phyloP scores from a whole-genome alignment of 2,329 filamentous ascomycete genomes.

The Lachnellula cervina region DNA sequence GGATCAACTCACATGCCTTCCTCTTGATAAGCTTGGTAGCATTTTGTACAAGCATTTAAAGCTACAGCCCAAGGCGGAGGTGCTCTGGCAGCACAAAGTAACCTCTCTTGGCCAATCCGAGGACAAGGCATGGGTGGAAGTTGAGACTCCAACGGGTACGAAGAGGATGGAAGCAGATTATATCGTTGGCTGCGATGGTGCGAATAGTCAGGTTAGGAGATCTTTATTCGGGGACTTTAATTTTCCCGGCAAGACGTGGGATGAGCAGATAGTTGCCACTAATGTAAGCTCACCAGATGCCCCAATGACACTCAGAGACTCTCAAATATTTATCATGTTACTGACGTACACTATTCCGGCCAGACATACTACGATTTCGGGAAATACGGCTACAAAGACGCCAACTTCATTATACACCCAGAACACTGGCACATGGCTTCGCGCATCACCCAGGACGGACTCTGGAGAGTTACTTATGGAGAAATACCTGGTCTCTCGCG shows the following conservation, averaged over 20 bases:
- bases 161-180: conserved; percentile 44
- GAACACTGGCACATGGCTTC: conserved; percentile 60
- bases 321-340: too few relatives aligned
- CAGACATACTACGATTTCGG: conserved; percentile 59
- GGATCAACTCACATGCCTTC: conserved; percentile 39
- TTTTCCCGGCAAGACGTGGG: conserved; percentile 56
- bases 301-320: too few relatives aligned
- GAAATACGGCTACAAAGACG: conserved; percentile 49
- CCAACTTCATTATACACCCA: conserved; percentile 58
- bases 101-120: conserved; percentile 43
- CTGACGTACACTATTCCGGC: neutral
- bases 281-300: conserved; percentile 39
- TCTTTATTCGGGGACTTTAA: conserved; percentile 45
- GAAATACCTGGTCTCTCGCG: conserved; percentile 48
- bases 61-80: conserved; percentile 30
- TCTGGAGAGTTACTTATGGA: conserved; percentile 61
- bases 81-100: conserved; percentile 46
- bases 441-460: conserved; percentile 51
- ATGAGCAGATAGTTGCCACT: conserved; percentile 56
- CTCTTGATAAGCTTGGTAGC: conserved; percentile 38
- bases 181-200: conserved; percentile 53
- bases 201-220: conserved; percentile 43
- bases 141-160: conserved; percentile 31
- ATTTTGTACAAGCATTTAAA: conserved; percentile 38
- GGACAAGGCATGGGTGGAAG: conserved; percentile 41